Evolutionary conservation across 257 asterid genomes (phyloP), one percentile per base, ranked within the genome.

Genomic region (Rauvolfia tetraphylla): DNA sequence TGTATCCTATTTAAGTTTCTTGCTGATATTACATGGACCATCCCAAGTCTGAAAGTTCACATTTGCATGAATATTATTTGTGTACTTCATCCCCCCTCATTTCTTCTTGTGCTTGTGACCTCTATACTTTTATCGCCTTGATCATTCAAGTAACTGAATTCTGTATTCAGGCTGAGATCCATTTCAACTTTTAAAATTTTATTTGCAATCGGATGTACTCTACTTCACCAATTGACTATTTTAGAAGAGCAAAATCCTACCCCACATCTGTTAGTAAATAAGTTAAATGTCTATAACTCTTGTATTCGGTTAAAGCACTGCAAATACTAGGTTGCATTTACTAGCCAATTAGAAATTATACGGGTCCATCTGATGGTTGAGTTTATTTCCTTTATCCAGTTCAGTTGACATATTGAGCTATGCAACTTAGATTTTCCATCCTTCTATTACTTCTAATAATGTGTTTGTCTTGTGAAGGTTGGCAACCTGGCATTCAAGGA

Each of bases 401-500:
- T 29, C 41, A 46, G 42, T 53, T 72, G 34, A 53, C 48, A 17
- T 31, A 72, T 72, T 58, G 29, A 27, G 27, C 65, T 53, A 22
- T 53, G 49, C 33, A 31, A 31, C 66, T 29, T 31, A 12, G 46
- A 0, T 15, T 48, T 49, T 51, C 8, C 1, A 27, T 10, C 3
- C 41, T 46, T 25, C 14, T 17, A 31, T 31, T 12, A 34, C 0
- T 33, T 51, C 65, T 58, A 53, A 62, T 75, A 51, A 61, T 70
- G 25, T 66, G 15, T 68, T 31, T 67, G 3, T 62, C 74, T 57
- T 75, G 36, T 83, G 42, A 78, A 95, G 99, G 99, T 82, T 95
- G 98, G 99, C 99, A 95, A 87, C 85, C 89, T 80, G 99, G 99
- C 78, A 83, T 95, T 77, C 94, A 84, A 90, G 95, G 82, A 79